phyloP scores from a whole-genome alignment of 2,329 filamentous ascomycete genomes.

The Didymella exigua region DNA sequence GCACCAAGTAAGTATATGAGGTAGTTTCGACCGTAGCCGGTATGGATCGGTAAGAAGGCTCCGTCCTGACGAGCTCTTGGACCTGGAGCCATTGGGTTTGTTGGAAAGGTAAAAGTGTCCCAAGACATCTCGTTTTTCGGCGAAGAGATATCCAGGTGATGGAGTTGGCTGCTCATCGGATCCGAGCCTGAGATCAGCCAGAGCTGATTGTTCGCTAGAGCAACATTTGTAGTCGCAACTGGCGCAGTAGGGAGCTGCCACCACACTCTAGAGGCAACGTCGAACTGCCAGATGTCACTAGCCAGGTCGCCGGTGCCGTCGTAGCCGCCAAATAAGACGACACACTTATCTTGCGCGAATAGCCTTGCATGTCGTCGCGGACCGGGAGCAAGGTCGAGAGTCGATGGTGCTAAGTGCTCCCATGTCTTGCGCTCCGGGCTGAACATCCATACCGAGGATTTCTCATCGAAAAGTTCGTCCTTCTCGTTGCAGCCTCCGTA shows the following conservation, averaged over 20 bases:
- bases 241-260: constrained; percentile 34
- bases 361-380: constrained; percentile 27
- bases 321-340: constrained; percentile 38
- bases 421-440: constrained; percentile 39
- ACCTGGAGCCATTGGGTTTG: constrained; percentile 52
- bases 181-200: constrained; percentile 49
- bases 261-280: constrained; percentile 29
- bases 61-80: constrained; percentile 49
- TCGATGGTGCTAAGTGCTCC: constrained; percentile 27
- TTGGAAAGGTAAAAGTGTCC: constrained; percentile 50
- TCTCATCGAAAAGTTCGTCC: constrained; percentile 43
- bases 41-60: constrained; percentile 49
- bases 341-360: constrained; percentile 26
- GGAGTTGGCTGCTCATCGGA: constrained; percentile 36
- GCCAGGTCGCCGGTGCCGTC: constrained; percentile 28
- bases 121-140: constrained; percentile 37
- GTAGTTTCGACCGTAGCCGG: constrained; percentile 53
- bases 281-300: constrained; percentile 39
- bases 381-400: constrained; percentile 24
- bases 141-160: constrained; percentile 33
- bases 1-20: constrained; percentile 52
- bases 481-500: constrained; percentile 48
- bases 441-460: constrained; percentile 51
- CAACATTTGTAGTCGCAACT: constrained; percentile 42
- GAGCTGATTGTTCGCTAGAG: constrained; percentile 46